Evolutionary conservation across 192 early-diverging fungal genomes (phyloP).

Genomic region (Coemansia sp.): DNA sequence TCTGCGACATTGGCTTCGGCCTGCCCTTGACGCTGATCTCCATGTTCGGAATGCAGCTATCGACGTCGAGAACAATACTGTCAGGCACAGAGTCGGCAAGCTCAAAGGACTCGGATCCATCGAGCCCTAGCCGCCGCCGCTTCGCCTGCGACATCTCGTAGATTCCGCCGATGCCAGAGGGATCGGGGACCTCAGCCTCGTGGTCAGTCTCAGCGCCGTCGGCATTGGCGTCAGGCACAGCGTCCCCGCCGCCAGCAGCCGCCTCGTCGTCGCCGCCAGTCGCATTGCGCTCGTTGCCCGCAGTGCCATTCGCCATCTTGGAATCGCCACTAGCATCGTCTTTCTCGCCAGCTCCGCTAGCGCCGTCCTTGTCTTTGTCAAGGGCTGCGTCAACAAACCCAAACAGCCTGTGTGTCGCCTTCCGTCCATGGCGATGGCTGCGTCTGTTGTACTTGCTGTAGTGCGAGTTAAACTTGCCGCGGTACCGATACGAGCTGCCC

Average conservation of each 20-base stretch:
- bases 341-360: neutral
- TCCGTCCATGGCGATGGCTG: slow-evolving; percentile 10
- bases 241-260: neutral
- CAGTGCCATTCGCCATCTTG: neutral
- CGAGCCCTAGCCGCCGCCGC: slow-evolving; percentile 42
- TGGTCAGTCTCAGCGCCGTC: slow-evolving; percentile 7
- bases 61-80: slow-evolving; percentile 5
- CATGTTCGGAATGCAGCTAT: slow-evolving; percentile 1
- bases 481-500: slow-evolving; percentile 14
- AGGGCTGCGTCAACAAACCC: slow-evolving; percentile 34
- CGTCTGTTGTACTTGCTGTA: slow-evolving; percentile 9
- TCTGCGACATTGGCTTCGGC: slow-evolving; percentile 26
- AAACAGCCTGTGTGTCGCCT: slow-evolving; percentile 36
- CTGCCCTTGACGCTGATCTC: slow-evolving; percentile 27
- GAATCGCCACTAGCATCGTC: neutral
- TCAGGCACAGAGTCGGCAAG: slow-evolving; percentile 6
- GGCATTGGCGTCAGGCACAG: neutral
- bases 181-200: slow-evolving; percentile 24
- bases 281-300: neutral
- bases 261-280: neutral
- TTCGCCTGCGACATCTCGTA: slow-evolving; percentile 39
- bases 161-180: slow-evolving; percentile 24
- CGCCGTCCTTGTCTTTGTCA: neutral
- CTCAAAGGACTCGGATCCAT: slow-evolving; percentile 18
- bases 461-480: slow-evolving; percentile 19